Evolutionary conservation across 768 basidiomycete genomes (phyloP), one percentile per base, ranked within the genome.

Genomic region (Lepiota subincarnata): DNA sequence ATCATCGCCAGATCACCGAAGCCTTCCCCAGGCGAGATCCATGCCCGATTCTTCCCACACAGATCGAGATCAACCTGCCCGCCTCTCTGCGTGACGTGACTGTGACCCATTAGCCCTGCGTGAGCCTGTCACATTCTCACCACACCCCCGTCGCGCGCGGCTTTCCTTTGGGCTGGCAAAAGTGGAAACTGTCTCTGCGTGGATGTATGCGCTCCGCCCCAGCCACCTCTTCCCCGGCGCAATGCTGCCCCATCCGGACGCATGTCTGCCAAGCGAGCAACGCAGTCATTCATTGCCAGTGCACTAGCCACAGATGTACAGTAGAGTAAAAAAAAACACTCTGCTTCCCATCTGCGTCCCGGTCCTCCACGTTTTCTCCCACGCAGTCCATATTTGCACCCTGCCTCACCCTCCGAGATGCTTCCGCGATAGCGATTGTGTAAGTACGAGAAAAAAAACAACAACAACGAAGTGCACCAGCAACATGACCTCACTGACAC

Each of bases 51-150:
- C 18, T 41, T 40, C 50, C 56, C 63, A 64, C 62, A 60, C 62
- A 55, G 59, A 67, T 60, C 64, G 55, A 67, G 63, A 68, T 68
- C 24, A 24, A 5, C 24, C 62, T 55, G 48, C 57, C 38, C 28
- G 44, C 28, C 52, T n/a, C n/a, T n/a, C n/a, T n/a, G n/a, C 7
- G 53, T 54, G 38, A 54, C 46, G 18, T 31, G 26, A 38, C 52
- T 37, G 51, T 45, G 42, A 53, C 52, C n/a, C 31, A 36, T 47
- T 36, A 22, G 16, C 28, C 28, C 43, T 46, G 31, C 10, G 36
- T 53, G 40, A 50, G 28, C 20, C n/a, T 12, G 50, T 52, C 50
- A 52, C 50, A 22, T 46, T 46, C 44, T 46, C 43, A 46, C 52
- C 40, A 24, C 40, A 6, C 31, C 31, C 52, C 52, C 52, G 52